These are phyloP conservation scores for Dactylonectria estremocensis DNA, from an alignment of 2,329 filamentous ascomycete species.

Conservation along the genomic window DNA sequence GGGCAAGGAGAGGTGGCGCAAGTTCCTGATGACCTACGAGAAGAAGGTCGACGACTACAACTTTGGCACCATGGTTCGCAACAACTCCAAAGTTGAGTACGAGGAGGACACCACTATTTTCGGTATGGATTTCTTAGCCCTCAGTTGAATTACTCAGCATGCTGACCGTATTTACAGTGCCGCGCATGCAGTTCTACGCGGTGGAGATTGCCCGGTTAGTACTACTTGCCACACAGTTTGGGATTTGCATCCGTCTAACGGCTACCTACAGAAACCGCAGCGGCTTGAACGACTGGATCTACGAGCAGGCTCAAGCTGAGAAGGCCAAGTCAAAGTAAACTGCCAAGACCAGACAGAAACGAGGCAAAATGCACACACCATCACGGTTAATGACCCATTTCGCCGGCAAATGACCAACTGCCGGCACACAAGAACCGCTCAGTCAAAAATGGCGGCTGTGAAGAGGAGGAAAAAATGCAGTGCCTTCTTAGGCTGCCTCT, in stretches of 20 bases:
- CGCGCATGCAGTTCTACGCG: constrained; percentile 72
- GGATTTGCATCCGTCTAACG: constrained; percentile 27
- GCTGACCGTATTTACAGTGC: constrained; percentile 55
- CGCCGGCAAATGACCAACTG: constrained; percentile 11
- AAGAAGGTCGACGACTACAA: constrained; percentile 98
- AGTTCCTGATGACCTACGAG: constrained; percentile 94
- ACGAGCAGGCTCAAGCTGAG: constrained; percentile 82
- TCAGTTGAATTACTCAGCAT: not conserved
- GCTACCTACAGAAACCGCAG: constrained; percentile 80
- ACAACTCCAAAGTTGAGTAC: constrained; percentile 86
- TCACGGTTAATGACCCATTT: constrained; percentile 7
- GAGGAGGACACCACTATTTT: constrained; percentile 93
- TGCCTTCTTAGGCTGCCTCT: not conserved
- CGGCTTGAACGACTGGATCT: constrained; percentile 97
- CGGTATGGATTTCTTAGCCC: constrained; percentile 62
- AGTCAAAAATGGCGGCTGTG: constrained; percentile 9
- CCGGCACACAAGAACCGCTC: not conserved
- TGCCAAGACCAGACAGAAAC: not conserved
- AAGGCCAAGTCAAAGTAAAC: constrained; percentile 55
- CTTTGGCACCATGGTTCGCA: constrained; percentile 94
- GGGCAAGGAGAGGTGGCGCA: constrained; percentile 95
- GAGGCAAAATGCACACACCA: constrained; percentile 16
- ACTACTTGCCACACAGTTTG: not conserved
- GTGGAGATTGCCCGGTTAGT: constrained; percentile 63
- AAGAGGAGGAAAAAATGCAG: constrained; percentile 17